Base-by-base conservation (phyloP, 306 rosid species). In the Comarum palustre region DNA sequence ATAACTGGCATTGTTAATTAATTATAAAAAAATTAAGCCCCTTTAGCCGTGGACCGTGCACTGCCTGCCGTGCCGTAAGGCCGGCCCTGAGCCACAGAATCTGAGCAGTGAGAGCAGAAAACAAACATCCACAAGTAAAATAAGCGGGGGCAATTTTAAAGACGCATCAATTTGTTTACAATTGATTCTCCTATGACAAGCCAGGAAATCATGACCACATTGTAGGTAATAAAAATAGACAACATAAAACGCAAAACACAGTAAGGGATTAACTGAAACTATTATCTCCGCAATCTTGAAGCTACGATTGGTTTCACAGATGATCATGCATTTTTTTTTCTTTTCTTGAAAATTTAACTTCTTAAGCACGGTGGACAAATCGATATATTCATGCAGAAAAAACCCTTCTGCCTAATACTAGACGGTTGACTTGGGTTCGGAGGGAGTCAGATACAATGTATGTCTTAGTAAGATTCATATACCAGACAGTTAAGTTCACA, bases 31-130 rank as follows among this genome's bases (percentile, higher is more conserved):
- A n/a, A n/a, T n/a, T n/a, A n/a, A n/a, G n/a, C n/a, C n/a, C n/a
- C n/a, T n/a, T n/a, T n/a, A n/a, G n/a, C n/a, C n/a, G n/a, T n/a
- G n/a, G n/a, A n/a, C n/a, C n/a, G n/a, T n/a, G n/a, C n/a, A n/a
- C n/a, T n/a, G n/a, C n/a, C n/a, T n/a, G n/a, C n/a, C n/a, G n/a
- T n/a, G n/a, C n/a, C n/a, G n/a, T n/a, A n/a, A n/a, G n/a, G n/a
- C n/a, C n/a, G n/a, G n/a, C n/a, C n/a, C n/a, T n/a, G n/a, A n/a
- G n/a, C 54, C 6, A 57, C 25, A 73, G 54, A 19, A 70, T 31
- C 45, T 17, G 52, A 43, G 75, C 59, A 61, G 62, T 32, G 6
- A n/a, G n/a, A 60, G 32, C 47, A 70, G 48, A 46, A 70, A 39
- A 22, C 31, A 22, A 24, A 54, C 61, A 54, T 22, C 15, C 29